Conservation (phyloP, 2,329 filamentous ascomycete species). For the Scedosporium aurantiacum region DNA sequence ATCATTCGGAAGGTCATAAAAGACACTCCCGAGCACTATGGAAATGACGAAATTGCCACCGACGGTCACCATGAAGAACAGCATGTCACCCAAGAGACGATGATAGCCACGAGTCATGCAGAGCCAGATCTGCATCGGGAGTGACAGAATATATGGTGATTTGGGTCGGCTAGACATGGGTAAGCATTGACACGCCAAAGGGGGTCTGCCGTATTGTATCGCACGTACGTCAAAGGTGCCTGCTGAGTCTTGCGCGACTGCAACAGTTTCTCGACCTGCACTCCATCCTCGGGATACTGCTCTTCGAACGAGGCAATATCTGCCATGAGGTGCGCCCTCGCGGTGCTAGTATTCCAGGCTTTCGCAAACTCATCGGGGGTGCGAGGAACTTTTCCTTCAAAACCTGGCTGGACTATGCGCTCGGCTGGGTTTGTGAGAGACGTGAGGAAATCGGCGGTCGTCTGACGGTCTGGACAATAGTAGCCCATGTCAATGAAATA, state of each 20-base stretch:
- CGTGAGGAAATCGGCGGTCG: slow-evolving; percentile 61
- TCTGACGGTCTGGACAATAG: slow-evolving; percentile 54
- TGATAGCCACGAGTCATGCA: slow-evolving; percentile 74
- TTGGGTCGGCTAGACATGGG: slow-evolving; percentile 44
- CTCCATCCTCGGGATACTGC: slow-evolving; percentile 40
- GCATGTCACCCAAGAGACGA: slow-evolving; percentile 65
- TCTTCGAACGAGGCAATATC: slow-evolving; percentile 40
- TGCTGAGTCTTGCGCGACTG: slow-evolving; percentile 41
- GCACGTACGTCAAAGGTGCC: slow-evolving; percentile 51
- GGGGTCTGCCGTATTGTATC: slow-evolving; percentile 4
- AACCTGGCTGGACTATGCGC: slow-evolving; percentile 44
- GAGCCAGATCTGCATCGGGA: slow-evolving; percentile 61
- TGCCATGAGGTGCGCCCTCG: slow-evolving; percentile 29
- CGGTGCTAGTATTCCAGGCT: slow-evolving; percentile 43
- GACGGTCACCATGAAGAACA: slow-evolving; percentile 56
- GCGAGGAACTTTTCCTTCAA: slow-evolving; percentile 42
- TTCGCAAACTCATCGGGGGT: slow-evolving; percentile 52
- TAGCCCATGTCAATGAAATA: slow-evolving; percentile 61
- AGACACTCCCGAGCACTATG: slow-evolving; percentile 69
- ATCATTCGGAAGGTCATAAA: slow-evolving; percentile 59
- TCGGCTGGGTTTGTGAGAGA: slow-evolving; percentile 53
- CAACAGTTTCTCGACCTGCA: slow-evolving; percentile 46
- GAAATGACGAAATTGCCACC: slow-evolving; percentile 66
- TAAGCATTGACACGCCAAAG: background rate
- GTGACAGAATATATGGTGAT: slow-evolving; percentile 77